Evolutionary conservation across 139 green algal genomes (phyloP), one percentile per base, ranked within the genome.

Genomic region (Tetratostichococcus sp.): DNA sequence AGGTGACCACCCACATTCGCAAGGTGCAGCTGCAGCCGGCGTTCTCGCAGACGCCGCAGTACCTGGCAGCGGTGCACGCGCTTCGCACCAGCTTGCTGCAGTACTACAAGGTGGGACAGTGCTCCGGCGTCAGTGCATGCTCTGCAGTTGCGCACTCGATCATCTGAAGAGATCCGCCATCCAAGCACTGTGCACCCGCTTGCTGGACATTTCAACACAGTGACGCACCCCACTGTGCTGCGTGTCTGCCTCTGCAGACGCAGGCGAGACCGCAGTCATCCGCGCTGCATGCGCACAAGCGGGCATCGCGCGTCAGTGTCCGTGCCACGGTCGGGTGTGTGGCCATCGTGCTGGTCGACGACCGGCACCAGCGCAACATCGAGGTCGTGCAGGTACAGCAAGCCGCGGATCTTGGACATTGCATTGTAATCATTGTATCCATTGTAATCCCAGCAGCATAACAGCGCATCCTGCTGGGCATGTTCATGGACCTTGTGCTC

Each of bases 361-460:
- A 86, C 62, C 70, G 82, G 14, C 77, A 75, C 65, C 75, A 71
- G 1, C 67, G 77, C 75, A 57, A 67, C 39, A 80, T 86, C 50
- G 65, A 77, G 65, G 78, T 81, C 1, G 39, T 84, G 35, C 67
- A 70, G 58, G 65, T 66, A 16, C 1, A 11, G 11, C 39, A 50
- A 50, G 39, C 39, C 11, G 39, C 39, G 11, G 39, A 50, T 11
- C 8, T 6, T 50, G 39, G 6, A 50, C 11, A 50, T 50, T 21
- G 6, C 8, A 6, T 50, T 6, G 39, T 50, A 50, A 50, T 50
- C 11, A 6, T n/a, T n/a, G n/a, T n/a, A n/a, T n/a, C n/a, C n/a
- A n/a, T n/a, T n/a, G n/a, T n/a, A n/a, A n/a, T n/a, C n/a, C n/a
- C n/a, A n/a, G n/a, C n/a, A n/a, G n/a, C n/a, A n/a, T n/a, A n/a